Base-by-base conservation (phyloP, 192 early-diverging fungal genomes). In the Coemansia sp. region DNA sequence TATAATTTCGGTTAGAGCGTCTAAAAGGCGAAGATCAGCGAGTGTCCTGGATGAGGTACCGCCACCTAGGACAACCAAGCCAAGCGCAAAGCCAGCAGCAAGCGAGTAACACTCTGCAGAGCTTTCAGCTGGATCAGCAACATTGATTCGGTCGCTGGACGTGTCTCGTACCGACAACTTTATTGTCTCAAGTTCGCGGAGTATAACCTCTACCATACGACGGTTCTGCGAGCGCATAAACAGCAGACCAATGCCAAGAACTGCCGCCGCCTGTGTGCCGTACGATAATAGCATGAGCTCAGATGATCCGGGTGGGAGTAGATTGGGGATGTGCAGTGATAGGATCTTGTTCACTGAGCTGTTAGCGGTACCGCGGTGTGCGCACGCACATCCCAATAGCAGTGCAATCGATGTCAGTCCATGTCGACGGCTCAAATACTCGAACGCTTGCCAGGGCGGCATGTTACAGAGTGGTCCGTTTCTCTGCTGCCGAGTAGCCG, bases 81-180 rank as follows among this genome's bases (percentile, higher is more conserved):
- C 95, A 32, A 97, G 70, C 0, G 91, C 85, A 67, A 96, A 88
- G 1, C 95, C 95, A 48, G 90, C 79, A 0, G 91, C 82, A n/a
- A 93, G 76, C 4, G 90, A 87, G 65, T 88, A 88, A 54, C 86
- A 82, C 55, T 90, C 90, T 22, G 73, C 56, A 10, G 78, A 63
- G 62, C 69, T 71, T 49, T 90, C 90, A 3, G 73, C 65, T 1
- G 73, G 66, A 44, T 74, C 78, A 5, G 67, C 60, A 12, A 51
- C 65, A 23, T 76, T 73, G 22, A 69, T 38, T 8, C 66, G 24
- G 23, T 49, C 41, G 54, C 54, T 18, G 2, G 51, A 7, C 44
- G 24, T 47, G 28, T 44, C 59, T 12, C 52, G 64, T 14, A 65
- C 27, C 4, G 57, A 52, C 8, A 19, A 19, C 14, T 30, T 60